A percentile compares a stretch with the other conserved stretches of the same genome.
These are phyloP conservation scores for Syzygium aqueum DNA, from an alignment of 345 rosid species.

Conservation along the genomic window DNA sequence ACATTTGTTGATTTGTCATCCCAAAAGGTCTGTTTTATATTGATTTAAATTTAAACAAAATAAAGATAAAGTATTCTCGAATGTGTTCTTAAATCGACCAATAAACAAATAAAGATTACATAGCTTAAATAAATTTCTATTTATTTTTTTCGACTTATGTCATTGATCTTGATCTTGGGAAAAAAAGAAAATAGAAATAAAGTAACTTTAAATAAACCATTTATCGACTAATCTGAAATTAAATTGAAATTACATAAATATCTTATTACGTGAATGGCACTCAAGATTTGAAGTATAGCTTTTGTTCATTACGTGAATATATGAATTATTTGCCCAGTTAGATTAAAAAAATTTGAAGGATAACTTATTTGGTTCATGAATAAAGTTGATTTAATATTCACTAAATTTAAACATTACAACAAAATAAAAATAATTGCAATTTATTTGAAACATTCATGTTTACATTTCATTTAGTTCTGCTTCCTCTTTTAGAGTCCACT, in stretches of 20 bases:
- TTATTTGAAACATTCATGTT: neutral
- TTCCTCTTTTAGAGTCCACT: neutral
- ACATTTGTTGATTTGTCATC: neutral
- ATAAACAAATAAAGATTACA: neutral
- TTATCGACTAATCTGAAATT: neutral
- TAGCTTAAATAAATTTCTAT: neutral
- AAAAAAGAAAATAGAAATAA: neutral
- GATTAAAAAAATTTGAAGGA: neutral
- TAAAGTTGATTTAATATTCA: neutral
- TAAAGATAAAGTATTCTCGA: no score
- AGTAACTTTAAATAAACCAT: neutral
- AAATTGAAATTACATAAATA: neutral
- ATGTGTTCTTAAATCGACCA: neutral
- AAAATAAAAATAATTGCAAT: neutral
- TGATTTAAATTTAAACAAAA: neutral
- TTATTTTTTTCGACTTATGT: neutral
- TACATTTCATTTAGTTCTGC: neutral
- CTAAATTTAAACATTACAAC: neutral
- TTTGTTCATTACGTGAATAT: neutral
- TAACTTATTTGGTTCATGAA: neutral
- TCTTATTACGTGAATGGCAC: neutral
- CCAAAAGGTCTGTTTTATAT: neutral
- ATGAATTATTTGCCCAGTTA: neutral
- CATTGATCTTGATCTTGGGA: neutral
- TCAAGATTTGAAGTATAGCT: neutral